These are phyloP conservation scores for Lippia alba DNA, from an alignment of 305 asterid species.

Conservation along the genomic window DNA sequence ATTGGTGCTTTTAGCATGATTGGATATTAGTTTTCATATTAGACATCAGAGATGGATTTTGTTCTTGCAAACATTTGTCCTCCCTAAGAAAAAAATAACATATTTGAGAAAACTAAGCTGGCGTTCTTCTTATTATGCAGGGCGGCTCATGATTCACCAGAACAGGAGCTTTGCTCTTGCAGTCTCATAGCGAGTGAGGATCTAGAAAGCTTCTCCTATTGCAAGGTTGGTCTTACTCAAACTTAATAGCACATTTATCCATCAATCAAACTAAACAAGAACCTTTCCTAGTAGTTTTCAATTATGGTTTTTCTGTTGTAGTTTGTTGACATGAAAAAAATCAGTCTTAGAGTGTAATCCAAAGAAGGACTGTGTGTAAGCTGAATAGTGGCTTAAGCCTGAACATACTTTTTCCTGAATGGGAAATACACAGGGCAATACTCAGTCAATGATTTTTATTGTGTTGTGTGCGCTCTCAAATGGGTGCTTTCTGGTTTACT, in stretches of 20 bases:
- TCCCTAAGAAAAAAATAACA: neutral
- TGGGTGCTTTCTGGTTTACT: conserved; percentile 11
- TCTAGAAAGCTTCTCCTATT: conserved; percentile 33
- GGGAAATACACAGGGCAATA: neutral
- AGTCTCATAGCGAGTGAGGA: conserved; percentile 34
- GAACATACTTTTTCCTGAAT: neutral
- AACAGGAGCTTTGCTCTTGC: conserved; percentile 74
- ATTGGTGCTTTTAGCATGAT: conserved; percentile 12
- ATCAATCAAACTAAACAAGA: conserved; percentile 4
- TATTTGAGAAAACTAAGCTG: neutral
- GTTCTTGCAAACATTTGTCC: neutral
- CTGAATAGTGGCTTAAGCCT: neutral
- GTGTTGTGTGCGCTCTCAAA: conserved; percentile 2
- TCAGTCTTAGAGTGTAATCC: too few relatives aligned
- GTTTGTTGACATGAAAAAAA: conserved; percentile 19
- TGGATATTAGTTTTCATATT: conserved; percentile 13
- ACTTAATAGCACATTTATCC: conserved; percentile 14
- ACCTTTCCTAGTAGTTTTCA: neutral
- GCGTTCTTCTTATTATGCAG: conserved; percentile 45
- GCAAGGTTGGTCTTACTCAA: conserved; percentile 49
- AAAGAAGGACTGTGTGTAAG: conserved; percentile 18
- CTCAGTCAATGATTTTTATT: neutral
- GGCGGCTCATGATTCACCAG: conserved; percentile 51
- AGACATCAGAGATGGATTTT: conserved; percentile 11
- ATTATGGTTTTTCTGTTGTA: conserved; percentile 18